Evolutionary conservation across 2,329 filamentous ascomycete species (phyloP), one percentile per base, ranked within the genome.

Genomic region (Nothophoma quercina): DNA sequence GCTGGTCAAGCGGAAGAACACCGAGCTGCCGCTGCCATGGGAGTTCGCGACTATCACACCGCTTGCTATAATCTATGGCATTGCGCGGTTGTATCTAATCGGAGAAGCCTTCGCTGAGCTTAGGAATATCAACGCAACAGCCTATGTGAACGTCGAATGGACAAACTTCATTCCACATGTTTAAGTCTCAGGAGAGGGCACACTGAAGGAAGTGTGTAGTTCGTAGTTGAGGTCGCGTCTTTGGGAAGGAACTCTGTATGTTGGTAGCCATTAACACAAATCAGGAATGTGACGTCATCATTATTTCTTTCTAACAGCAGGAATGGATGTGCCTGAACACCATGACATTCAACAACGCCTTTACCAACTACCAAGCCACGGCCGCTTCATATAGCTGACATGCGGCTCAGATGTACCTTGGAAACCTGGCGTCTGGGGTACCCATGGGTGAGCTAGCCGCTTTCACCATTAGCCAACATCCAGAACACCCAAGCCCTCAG

Each of bases 81-180:
- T 64, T 16, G 62, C 56, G 1, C 43, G 60, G 16, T 15, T 62
- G 2, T 62, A 62, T 40, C 29, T 66, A 23, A 48, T 66, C 32
- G 58, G 16, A 13, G 56, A 63, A 33, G 56, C 58, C 4, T 60
- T 64, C 40, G 55, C 56, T 2, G 62, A 62, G 36, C 28, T 64
- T 44, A 57, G 60, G 21, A 49, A 59, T 19, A 33, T 51, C 7
- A 56, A 38, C 18, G 54, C 44, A 2, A 56, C 45, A 25, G 63
- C 61, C 1, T 66, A 59, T 39, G 35, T 59, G 1, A 63, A 60
- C 33, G 58, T 64, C 18, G 60, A 63, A 30, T 63, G 60, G 60
- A 60, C 58, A 0, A 21, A 62, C 3, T 64, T 64, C 19, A 46
- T 66, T 35, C 62, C 58, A 16, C 45, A 49, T 18, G 36, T 49